Evolutionary conservation across 768 basidiomycete genomes (phyloP), one percentile per base, ranked within the genome.

Genomic region (Mycena rosella): DNA sequence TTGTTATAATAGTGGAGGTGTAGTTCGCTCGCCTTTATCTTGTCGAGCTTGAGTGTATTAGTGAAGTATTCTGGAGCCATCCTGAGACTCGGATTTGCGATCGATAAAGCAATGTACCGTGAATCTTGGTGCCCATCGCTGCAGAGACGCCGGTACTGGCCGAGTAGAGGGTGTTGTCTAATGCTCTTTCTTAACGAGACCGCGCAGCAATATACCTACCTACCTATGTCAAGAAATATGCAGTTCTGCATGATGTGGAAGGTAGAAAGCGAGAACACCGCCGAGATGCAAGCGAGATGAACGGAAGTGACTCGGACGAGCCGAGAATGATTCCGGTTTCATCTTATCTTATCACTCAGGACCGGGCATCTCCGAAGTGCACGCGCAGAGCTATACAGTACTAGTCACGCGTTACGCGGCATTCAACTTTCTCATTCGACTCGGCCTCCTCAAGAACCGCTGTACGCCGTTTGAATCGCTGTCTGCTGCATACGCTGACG

Each of bases 151-250:
- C 88, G 22, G 89, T 83, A 72, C 86, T 90, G 0, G 92, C 88
- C 10, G 93, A 92, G 77, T 96, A 96, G 18, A 96, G 84, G 3
- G 94, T 95, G 73, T 96, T n/a, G n/a, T n/a, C n/a, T n/a, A n/a
- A n/a, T n/a, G n/a, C n/a, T n/a, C n/a, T n/a, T n/a, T n/a, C n/a
- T n/a, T n/a, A n/a, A n/a, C n/a, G n/a, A n/a, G n/a, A n/a, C n/a
- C n/a, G n/a, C n/a, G n/a, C n/a, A n/a, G n/a, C n/a, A n/a, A n/a
- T n/a, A n/a, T n/a, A n/a, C n/a, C n/a, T n/a, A n/a, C n/a, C n/a
- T 95, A 78, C 96, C 95, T 54, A 94, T 79, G 67, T 78, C 78
- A 17, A 89, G 87, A 42, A 60, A 61, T n/a, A 69, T 54, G 32
- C 13, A 22, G 53, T 17, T 18, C 11, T 2, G 24, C 34, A 56